phyloP scores from a whole-genome alignment of 2,329 filamentous ascomycete species.

The Hypoxylon sp. region DNA sequence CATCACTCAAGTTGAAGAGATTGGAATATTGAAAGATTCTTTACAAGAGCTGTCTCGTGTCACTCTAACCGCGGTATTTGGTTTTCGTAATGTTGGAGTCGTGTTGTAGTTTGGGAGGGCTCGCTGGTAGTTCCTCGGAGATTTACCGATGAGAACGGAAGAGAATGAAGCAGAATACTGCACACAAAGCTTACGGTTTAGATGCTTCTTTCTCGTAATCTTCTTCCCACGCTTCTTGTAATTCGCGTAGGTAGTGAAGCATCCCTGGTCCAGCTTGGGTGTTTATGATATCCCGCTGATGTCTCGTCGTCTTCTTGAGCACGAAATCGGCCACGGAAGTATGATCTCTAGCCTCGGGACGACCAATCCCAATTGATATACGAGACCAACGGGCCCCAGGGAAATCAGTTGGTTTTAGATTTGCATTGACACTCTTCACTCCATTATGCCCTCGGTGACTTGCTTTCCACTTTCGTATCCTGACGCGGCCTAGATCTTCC shows the following conservation, averaged over 20 bases:
- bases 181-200: neutral
- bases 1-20: too few relatives aligned
- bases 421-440: constrained; percentile 70
- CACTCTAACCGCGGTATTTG: too few relatives aligned
- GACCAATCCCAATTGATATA: constrained; percentile 87
- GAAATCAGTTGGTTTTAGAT: constrained; percentile 55
- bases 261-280: constrained; percentile 61
- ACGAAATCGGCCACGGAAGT: constrained; percentile 80
- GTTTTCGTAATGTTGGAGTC: too few relatives aligned
- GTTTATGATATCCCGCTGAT: constrained; percentile 61
- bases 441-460: constrained; percentile 80
- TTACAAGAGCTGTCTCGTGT: too few relatives aligned
- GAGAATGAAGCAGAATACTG: too few relatives aligned
- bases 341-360: constrained; percentile 74
- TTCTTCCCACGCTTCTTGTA: constrained; percentile 52
- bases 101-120: neutral
- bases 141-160: too few relatives aligned
- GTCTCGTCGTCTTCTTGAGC: constrained; percentile 68
- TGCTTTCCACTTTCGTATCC: constrained; percentile 67
- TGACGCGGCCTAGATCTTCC: constrained; percentile 71
- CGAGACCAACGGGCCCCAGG: constrained; percentile 58
- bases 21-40: too few relatives aligned
- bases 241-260: constrained; percentile 57
- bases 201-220: neutral
- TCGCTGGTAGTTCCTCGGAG: too few relatives aligned